These are phyloP conservation scores for Verticillium klebahnii DNA, from an alignment of 2,329 filamentous ascomycete genomes.

Conservation along the genomic window DNA sequence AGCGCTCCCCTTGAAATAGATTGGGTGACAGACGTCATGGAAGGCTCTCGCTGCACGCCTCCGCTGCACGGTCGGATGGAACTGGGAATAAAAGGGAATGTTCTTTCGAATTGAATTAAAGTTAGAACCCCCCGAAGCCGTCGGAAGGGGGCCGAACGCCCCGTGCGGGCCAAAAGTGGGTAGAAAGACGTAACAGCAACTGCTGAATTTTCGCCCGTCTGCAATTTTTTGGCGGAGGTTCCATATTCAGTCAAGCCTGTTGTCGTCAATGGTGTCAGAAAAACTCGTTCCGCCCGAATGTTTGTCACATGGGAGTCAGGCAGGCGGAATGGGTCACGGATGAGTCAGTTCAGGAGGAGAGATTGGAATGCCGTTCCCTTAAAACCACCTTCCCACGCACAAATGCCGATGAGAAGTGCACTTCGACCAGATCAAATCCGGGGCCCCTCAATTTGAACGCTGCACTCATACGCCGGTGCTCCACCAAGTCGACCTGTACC, in stretches of 20 bases:
- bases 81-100: not conserved
- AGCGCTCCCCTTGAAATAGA: too few relatives aligned
- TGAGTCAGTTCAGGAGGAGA: constrained; percentile 7
- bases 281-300: not conserved
- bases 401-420: constrained; percentile 5
- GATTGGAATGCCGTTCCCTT: not conserved
- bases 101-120: not conserved
- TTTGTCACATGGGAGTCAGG: not conserved
- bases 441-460: constrained; percentile 10
- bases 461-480: constrained; percentile 4
- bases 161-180: constrained; percentile 11
- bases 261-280: constrained; percentile 4
- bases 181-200: constrained; percentile 13
- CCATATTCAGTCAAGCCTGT: constrained; percentile 7
- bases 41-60: not conserved
- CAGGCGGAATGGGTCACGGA: constrained; percentile 3
- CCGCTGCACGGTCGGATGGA: not conserved
- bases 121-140: not conserved
- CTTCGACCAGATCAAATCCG: constrained; percentile 3
- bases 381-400: constrained; percentile 1
- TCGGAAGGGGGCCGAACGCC: not conserved
- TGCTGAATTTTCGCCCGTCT: constrained; percentile 10
- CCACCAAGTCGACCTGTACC: constrained; percentile 4
- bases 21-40: too few relatives aligned
- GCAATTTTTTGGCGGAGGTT: constrained; percentile 9